These are phyloP conservation scores for Eimeria brunetti DNA, from an alignment of 169 alveolate genomes.

Conservation along the genomic window DNA sequence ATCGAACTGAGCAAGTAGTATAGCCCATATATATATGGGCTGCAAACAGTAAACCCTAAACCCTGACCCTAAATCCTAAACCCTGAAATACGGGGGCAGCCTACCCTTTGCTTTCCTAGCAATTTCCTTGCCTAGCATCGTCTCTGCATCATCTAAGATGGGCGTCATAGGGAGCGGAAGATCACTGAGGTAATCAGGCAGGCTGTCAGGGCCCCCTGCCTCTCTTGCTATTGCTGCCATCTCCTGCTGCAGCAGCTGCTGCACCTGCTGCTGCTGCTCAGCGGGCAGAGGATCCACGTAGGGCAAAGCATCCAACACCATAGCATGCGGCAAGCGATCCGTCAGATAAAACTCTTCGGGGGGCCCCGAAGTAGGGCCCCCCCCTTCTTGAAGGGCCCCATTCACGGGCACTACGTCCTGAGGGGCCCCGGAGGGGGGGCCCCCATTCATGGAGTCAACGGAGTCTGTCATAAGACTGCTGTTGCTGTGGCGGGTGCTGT, in stretches of 20 bases:
- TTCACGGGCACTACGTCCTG: neutral
- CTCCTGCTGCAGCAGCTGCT: slow-evolving; percentile 51
- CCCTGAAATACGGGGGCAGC: neutral
- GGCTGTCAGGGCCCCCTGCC: neutral
- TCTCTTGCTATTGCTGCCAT: slow-evolving; percentile 29
- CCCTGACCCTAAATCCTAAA: too few species aligned
- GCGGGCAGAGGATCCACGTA: slow-evolving; percentile 59
- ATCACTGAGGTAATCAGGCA: slow-evolving; percentile 34
- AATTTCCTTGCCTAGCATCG: slow-evolving; percentile 11
- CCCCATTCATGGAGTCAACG: slow-evolving; percentile 2
- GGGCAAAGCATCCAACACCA: slow-evolving; percentile 30
- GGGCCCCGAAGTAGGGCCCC: neutral
- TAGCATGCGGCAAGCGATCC: slow-evolving; percentile 31
- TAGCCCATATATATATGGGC: too few species aligned
- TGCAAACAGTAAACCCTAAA: too few species aligned
- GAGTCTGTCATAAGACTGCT: slow-evolving; percentile 12
- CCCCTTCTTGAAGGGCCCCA: neutral
- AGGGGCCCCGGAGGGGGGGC: slow-evolving; percentile 15
- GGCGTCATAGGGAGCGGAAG: slow-evolving; percentile 41
- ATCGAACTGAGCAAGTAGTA: too few species aligned
- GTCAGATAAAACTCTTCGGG: neutral
- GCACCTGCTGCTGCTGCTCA: slow-evolving; percentile 58
- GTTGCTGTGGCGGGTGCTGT: neutral
- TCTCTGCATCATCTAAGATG: slow-evolving; percentile 5
- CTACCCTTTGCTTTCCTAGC: slow-evolving; percentile 30